Evolutionary conservation across 2,329 filamentous ascomycete genomes (phyloP).

Genomic region (Torrubiella hemipterigena): DNA sequence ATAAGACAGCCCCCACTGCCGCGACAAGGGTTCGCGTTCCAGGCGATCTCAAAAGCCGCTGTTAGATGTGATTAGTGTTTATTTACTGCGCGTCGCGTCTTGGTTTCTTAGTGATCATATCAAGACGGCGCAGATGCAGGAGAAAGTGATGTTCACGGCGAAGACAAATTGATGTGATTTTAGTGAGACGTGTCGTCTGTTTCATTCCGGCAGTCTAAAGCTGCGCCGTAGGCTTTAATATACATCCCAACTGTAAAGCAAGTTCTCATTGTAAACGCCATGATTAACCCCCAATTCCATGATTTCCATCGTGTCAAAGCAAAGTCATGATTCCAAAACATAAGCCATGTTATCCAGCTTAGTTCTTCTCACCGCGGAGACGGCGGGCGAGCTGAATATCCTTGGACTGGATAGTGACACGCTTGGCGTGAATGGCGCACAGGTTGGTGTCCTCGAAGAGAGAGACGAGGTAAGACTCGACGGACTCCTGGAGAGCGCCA

Average conservation of each 20-base stretch:
- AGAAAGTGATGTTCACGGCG: too few relatives aligned
- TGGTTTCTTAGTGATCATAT: neutral
- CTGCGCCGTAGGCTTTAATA: constrained; percentile 24
- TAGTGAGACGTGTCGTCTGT: constrained; percentile 16
- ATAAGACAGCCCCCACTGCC: too few relatives aligned
- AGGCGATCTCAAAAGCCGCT: too few relatives aligned
- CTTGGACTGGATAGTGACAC: constrained; percentile 96
- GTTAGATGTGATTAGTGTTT: too few relatives aligned
- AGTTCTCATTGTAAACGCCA: constrained; percentile 32
- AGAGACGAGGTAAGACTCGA: constrained; percentile 96
- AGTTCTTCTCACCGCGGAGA: constrained; percentile 88
- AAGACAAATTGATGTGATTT: neutral
- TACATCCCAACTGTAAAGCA: constrained; percentile 29
- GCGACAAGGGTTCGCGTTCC: too few relatives aligned
- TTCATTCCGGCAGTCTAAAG: constrained; percentile 20
- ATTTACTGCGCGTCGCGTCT: neutral
- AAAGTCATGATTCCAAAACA: constrained; percentile 27
- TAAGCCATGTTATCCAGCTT: constrained; percentile 26
- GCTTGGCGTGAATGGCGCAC: constrained; percentile 95
- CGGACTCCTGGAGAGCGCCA: constrained; percentile 93
- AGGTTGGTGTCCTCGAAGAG: constrained; percentile 79
- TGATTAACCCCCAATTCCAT: constrained; percentile 29
- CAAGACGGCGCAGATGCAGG: constrained; percentile 7
- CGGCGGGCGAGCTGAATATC: constrained; percentile 94
- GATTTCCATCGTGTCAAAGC: constrained; percentile 24